A percentile compares a stretch with the other conserved stretches of the same genome.
Evolutionary conservation across 2,329 filamentous ascomycete genomes (phyloP).

Genomic region (Clarireedia paspali): DNA sequence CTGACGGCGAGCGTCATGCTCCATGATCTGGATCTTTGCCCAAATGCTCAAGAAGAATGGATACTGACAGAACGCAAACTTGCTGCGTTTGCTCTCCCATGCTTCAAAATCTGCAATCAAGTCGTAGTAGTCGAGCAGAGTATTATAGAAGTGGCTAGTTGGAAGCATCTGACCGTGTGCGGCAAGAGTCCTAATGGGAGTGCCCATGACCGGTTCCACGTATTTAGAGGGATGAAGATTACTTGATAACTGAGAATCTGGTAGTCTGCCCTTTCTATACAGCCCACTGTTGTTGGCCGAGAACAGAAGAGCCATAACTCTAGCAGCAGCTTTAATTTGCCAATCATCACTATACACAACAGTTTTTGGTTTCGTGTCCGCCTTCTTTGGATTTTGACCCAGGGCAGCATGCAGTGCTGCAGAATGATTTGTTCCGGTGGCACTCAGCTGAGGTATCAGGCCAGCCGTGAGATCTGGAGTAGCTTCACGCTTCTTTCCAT

Average conservation of each 20-base stretch:
- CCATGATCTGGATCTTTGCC: slow-evolving; percentile 84
- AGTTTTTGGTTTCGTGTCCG: slow-evolving; percentile 46
- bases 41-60: slow-evolving; percentile 88
- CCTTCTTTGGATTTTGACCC: slow-evolving; percentile 50
- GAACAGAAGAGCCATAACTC: slow-evolving; percentile 74
- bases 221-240: slow-evolving; percentile 22
- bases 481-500: slow-evolving; percentile 55
- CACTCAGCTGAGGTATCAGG: slow-evolving; percentile 60
- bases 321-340: slow-evolving; percentile 77
- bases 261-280: slow-evolving; percentile 31
- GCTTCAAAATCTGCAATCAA: slow-evolving; percentile 78
- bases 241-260: slow-evolving; percentile 29
- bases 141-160: slow-evolving; percentile 82
- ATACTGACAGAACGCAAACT: slow-evolving; percentile 86
- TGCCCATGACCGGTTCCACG: slow-evolving; percentile 1
- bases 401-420: slow-evolving; percentile 74
- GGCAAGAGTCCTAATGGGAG: slow-evolving; percentile 25
- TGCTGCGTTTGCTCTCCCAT: slow-evolving; percentile 69
- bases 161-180: slow-evolving; percentile 62
- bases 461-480: slow-evolving; percentile 55
- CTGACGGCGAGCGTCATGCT: slow-evolving; percentile 79
- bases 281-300: slow-evolving; percentile 61
- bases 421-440: slow-evolving; percentile 45
- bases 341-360: slow-evolving; percentile 74
- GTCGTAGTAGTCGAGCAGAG: slow-evolving; percentile 78